Evolutionary conservation across 257 asterid species (phyloP).

Genomic region (Solanum lignicaule): DNA sequence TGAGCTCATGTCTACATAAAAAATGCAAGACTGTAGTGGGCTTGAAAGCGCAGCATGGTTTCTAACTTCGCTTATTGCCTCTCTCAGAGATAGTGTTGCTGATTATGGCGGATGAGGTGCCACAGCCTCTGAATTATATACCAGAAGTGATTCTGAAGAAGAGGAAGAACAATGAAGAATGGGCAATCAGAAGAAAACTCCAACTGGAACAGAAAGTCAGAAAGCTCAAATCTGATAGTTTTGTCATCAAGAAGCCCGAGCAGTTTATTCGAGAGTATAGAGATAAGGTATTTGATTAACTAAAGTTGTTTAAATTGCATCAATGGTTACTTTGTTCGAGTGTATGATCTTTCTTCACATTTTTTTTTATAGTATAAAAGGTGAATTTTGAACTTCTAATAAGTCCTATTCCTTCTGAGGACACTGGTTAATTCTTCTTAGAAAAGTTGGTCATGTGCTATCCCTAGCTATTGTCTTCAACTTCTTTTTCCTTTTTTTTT

Average conservation of each 20-base stretch:
- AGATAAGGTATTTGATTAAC: slow-evolving; percentile 34
- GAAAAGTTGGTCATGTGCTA: background rate
- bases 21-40: background rate
- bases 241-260: slow-evolving; percentile 71
- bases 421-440: background rate
- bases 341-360: background rate
- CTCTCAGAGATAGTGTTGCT: slow-evolving; percentile 1
- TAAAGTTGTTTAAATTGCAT: background rate
- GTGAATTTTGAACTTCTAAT: background rate
- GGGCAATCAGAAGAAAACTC: slow-evolving; percentile 72
- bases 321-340: background rate
- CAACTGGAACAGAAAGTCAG: slow-evolving; percentile 59
- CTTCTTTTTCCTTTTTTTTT: background rate
- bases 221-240: slow-evolving; percentile 35
- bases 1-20: background rate
- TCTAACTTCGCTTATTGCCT: background rate
- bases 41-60: background rate
- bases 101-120: slow-evolving; percentile 31
- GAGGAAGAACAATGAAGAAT: slow-evolving; percentile 77
- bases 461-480: background rate
- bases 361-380: background rate
- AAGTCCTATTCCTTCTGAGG: background rate
- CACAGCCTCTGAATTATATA: slow-evolving; percentile 41
- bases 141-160: slow-evolving; percentile 85
- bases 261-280: slow-evolving; percentile 70